Evolutionary conservation across 371 early-diverging fungal genomes (phyloP).

Genomic region (Mortierella polycephala): DNA sequence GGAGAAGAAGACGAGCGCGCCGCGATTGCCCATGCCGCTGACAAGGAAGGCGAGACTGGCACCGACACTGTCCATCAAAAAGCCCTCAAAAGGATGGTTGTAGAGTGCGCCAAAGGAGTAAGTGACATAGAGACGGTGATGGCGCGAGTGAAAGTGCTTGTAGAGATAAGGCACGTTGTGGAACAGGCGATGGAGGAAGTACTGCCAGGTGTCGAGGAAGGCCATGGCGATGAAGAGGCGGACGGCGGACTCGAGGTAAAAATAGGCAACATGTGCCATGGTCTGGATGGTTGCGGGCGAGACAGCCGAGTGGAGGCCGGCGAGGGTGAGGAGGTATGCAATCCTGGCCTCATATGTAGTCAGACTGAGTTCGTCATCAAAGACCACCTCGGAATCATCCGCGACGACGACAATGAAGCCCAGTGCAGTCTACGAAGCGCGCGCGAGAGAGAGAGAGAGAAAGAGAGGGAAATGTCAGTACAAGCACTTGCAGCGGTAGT

Average conservation of each 20-base stretch:
- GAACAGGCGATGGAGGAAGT: constrained; percentile 81
- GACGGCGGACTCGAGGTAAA: constrained; percentile 49
- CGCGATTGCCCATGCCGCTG: constrained; percentile 75
- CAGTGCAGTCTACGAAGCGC: constrained; percentile 44
- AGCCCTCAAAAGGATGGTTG: constrained; percentile 85
- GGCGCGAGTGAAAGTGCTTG: constrained; percentile 79
- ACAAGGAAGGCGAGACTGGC: constrained; percentile 72
- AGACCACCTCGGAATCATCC: constrained; percentile 57
- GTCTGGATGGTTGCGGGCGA: constrained; percentile 27
- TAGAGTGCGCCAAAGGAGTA: constrained; percentile 86
- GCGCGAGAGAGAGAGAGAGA: background rate
- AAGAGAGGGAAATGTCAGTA: background rate
- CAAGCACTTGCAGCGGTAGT: background rate
- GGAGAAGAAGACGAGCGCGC: constrained; percentile 74
- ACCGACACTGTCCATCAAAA: constrained; percentile 79
- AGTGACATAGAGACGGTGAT: constrained; percentile 80
- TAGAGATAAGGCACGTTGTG: constrained; percentile 78
- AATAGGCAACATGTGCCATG: constrained; percentile 49
- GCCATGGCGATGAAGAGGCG: constrained; percentile 59
- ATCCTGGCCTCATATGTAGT: constrained; percentile 57
- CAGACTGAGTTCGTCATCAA: constrained; percentile 57
- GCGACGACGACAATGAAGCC: constrained; percentile 56
- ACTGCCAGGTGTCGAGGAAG: constrained; percentile 74
- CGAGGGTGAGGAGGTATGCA: constrained; percentile 7
- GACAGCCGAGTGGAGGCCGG: constrained; percentile 25